Evolutionary conservation across 208 protist genomes (phyloP).

Genomic region (Trypanosoma platydactyli): DNA sequence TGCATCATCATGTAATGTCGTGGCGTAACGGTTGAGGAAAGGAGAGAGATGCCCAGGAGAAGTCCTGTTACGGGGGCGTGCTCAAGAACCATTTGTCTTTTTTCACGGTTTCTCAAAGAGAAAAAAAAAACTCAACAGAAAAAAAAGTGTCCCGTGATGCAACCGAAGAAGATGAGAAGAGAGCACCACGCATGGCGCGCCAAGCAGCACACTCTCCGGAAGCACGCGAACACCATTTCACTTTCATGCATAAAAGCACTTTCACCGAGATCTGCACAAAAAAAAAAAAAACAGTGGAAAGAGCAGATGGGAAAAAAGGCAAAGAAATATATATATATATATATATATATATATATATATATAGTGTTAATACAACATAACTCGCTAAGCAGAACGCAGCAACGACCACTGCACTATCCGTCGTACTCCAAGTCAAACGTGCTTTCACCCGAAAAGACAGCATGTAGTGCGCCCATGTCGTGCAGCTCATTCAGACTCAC

Average conservation of each 20-base stretch:
- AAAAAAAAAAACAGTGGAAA: not conserved
- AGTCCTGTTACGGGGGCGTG: conserved; percentile 62
- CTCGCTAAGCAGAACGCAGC: not conserved
- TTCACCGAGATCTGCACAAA: not conserved
- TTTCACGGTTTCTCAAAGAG: not conserved
- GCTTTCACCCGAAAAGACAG: not conserved
- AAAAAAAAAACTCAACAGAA: conserved; percentile 15
- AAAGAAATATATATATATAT: too few species aligned
- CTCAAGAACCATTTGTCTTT: conserved; percentile 50
- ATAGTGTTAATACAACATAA: too few species aligned
- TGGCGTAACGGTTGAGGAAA: conserved; percentile 33
- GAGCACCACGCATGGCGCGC: too few species aligned
- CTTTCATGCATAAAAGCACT: too few species aligned
- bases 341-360: too few species aligned
- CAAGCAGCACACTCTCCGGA: too few species aligned
- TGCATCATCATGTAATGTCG: conserved; percentile 32
- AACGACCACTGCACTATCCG: too few species aligned
- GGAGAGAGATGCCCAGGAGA: conserved; percentile 40
- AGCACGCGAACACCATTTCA: not conserved
- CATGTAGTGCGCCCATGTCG: conserved; percentile 1
- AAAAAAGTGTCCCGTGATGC: conserved; percentile 1
- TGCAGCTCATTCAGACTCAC: conserved; percentile 21
- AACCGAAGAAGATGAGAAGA: too few species aligned
- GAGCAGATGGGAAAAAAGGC: not conserved
- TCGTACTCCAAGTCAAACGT: not conserved